phyloP scores from a whole-genome alignment of 2,329 filamentous ascomycete genomes.

The Acephala macrosclerotiorum region DNA sequence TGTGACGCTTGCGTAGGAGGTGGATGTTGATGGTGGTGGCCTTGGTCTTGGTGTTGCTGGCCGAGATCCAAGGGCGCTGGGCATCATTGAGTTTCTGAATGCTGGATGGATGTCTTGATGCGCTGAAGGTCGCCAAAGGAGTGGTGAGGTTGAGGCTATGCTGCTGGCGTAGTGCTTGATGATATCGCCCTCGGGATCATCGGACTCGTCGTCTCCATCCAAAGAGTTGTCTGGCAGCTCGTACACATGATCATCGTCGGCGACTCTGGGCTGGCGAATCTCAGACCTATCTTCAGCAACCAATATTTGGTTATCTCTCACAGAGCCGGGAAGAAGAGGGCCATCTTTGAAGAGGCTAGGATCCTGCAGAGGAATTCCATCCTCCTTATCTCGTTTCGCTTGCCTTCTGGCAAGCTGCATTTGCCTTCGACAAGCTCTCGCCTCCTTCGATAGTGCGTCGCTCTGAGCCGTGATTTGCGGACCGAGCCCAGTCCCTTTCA shows the following conservation, averaged over 20 bases:
- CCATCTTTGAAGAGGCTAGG: not conserved
- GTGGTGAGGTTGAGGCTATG: not conserved
- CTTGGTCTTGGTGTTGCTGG: not conserved
- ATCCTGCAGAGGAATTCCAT: slow-evolving; percentile 1
- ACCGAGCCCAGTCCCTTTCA: slow-evolving; percentile 15
- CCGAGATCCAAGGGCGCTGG: not conserved
- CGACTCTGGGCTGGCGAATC: too few species aligned
- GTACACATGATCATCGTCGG: not conserved
- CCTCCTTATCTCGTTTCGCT: slow-evolving; percentile 8
- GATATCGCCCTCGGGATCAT: slow-evolving; percentile 31
- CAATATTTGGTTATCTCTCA: not conserved
- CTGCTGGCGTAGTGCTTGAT: slow-evolving; percentile 19
- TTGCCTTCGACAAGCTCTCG: slow-evolving; percentile 22
- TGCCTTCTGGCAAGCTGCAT: slow-evolving; percentile 27
- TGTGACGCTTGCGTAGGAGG: slow-evolving; percentile 4
- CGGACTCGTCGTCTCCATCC: slow-evolving; percentile 14
- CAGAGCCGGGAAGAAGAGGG: not conserved
- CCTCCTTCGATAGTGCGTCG: slow-evolving; percentile 26
- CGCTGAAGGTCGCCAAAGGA: not conserved
- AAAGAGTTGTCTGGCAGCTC: slow-evolving; percentile 8
- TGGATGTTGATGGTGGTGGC: not conserved
- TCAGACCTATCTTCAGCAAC: not conserved
- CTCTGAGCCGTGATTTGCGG: slow-evolving; percentile 20
- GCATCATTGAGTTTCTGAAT: slow-evolving; percentile 18
- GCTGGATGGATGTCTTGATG: slow-evolving; percentile 25